phyloP scores from a whole-genome alignment of 768 basidiomycete genomes.

The Chalciporus pseudorubinellus region DNA sequence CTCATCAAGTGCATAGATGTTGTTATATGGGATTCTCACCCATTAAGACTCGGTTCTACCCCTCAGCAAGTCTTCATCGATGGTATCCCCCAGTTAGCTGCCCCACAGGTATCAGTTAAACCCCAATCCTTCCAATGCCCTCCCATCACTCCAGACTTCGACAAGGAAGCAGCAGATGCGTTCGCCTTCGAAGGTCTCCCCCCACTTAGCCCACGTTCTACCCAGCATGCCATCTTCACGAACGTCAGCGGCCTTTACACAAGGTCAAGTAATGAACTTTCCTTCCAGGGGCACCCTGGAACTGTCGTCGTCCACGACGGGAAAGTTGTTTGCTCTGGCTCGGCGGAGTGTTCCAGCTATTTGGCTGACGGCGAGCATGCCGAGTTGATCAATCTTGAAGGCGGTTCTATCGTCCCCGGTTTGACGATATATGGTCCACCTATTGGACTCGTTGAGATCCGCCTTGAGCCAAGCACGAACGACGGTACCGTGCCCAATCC shows the following conservation, averaged over 20 bases:
- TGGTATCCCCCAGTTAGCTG: constrained; percentile 68
- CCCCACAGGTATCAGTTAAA: constrained; percentile 38
- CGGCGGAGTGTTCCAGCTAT: constrained; percentile 23
- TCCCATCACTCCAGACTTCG: constrained; percentile 68
- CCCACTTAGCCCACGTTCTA: constrained; percentile 48
- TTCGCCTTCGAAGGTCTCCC: constrained; percentile 72
- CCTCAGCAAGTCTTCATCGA: constrained; percentile 82
- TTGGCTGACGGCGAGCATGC: constrained; percentile 20
- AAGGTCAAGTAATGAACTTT: constrained; percentile 24
- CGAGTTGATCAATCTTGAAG: constrained; percentile 59
- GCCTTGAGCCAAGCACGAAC: constrained; percentile 61
- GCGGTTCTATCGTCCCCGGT: constrained; percentile 68
- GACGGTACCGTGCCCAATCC: constrained; percentile 66
- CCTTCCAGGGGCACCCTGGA: constrained; percentile 25
- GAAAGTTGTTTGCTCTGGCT: constrained; percentile 48
- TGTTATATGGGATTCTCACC: constrained; percentile 78
- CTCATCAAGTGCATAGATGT: constrained; percentile 41
- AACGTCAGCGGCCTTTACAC: constrained; percentile 57
- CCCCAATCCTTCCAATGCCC: constrained; percentile 40
- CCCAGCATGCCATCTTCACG: constrained; percentile 51
- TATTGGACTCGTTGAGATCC: constrained; percentile 70
- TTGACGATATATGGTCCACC: constrained; percentile 70
- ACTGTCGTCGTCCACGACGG: constrained; percentile 48
- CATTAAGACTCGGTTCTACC: constrained; percentile 70
- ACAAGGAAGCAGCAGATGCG: constrained; percentile 60